These are phyloP conservation scores for Tricholoma hemisulphureum DNA, from an alignment of 768 basidiomycete genomes.

Conservation along the genomic window DNA sequence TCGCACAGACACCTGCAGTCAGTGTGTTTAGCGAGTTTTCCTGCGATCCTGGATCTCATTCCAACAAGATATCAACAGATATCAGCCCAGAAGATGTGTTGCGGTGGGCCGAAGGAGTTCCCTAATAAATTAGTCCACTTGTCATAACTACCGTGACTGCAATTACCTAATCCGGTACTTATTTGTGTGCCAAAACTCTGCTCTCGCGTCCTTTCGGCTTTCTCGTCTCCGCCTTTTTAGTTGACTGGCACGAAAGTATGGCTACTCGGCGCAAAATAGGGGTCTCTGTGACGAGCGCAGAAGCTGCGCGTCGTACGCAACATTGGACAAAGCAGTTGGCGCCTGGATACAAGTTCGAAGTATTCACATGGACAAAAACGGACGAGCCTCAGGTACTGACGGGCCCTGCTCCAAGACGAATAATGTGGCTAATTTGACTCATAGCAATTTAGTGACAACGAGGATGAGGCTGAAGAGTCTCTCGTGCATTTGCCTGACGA, in stretches of 20 bases:
- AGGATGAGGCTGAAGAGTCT: constrained; percentile 75
- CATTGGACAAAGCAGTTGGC: constrained; percentile 79
- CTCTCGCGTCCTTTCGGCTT: no score
- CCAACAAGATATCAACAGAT: not conserved
- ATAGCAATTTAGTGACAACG: constrained; percentile 88
- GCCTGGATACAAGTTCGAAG: constrained; percentile 60
- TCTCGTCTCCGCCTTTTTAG: not conserved
- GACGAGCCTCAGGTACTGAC: constrained; percentile 66
- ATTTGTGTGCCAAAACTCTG: no score
- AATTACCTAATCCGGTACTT: no score
- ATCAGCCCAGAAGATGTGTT: constrained; percentile 44
- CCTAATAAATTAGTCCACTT: no score
- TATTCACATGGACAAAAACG: constrained; percentile 78
- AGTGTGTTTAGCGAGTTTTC: not conserved
- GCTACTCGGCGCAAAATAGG: constrained; percentile 75
- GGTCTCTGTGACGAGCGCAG: constrained; percentile 71
- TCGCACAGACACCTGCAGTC: not conserved
- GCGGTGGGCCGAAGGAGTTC: constrained; percentile 56
- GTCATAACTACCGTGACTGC: no score
- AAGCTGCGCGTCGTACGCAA: constrained; percentile 82
- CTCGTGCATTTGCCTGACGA: constrained; percentile 78
- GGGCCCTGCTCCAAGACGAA: not conserved
- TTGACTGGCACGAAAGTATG: constrained; percentile 43
- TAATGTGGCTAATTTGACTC: not conserved
- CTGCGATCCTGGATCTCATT: not conserved